These are phyloP conservation scores for Vitis hybrid DNA, from an alignment of 177 flowering plant genomes.

Conservation along the genomic window DNA sequence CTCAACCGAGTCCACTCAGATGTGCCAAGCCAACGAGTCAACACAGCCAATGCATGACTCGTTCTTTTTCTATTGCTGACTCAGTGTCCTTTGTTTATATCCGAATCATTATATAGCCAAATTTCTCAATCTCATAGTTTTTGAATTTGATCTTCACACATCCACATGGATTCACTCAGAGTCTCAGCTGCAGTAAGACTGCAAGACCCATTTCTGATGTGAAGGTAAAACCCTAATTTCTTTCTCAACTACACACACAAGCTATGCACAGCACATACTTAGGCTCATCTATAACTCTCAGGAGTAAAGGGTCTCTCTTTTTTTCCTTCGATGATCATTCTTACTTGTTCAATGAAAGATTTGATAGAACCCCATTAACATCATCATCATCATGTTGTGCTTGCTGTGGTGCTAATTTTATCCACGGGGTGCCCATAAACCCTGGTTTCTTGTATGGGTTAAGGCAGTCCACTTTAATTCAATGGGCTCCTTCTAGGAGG, in stretches of 20 bases:
- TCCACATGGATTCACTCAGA: conserved; percentile 12
- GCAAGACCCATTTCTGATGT: conserved; percentile 15
- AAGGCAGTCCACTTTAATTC: conserved; percentile 72
- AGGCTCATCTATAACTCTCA: conserved; percentile 49
- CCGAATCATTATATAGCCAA: too few relatives aligned
- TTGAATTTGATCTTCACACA: conserved; percentile 2
- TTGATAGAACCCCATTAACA: conserved; percentile 22
- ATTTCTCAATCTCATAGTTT: not conserved
- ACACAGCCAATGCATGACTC: not conserved
- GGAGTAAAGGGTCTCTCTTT: conserved; percentile 42
- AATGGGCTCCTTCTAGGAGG: conserved; percentile 53
- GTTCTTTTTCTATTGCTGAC: too few relatives aligned
- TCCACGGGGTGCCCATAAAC: conserved; percentile 30
- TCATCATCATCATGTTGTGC: conserved; percentile 31
- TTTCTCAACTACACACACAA: not conserved
- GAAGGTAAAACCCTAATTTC: conserved; percentile 26
- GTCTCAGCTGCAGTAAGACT: conserved; percentile 19
- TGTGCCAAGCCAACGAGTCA: not conserved
- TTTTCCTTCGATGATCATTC: conserved; percentile 41
- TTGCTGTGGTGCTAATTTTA: conserved; percentile 36
- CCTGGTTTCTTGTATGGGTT: conserved; percentile 55
- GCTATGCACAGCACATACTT: conserved; percentile 41
- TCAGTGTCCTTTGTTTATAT: too few relatives aligned
- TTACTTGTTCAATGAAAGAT: conserved; percentile 38
- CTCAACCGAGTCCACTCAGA: not conserved